Percentiles rank a stretch among this genome's conserved stretches.
phyloP scores from a whole-genome alignment of 192 early-diverging fungal genomes.

The Anaeromyces robustus region DNA sequence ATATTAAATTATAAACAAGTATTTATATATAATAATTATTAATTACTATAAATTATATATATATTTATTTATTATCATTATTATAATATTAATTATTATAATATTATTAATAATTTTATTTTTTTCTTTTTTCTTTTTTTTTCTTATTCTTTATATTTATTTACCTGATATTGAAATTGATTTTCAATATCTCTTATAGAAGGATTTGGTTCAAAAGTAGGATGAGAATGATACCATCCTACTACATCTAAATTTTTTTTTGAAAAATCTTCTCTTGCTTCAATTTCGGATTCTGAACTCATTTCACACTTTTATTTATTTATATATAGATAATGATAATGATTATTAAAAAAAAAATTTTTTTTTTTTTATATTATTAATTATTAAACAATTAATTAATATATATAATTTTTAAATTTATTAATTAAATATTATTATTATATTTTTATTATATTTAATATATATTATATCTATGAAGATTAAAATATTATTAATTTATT shows the following conservation, averaged over 20 bases:
- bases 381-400: too few relatives aligned
- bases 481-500: too few relatives aligned
- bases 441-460: too few relatives aligned
- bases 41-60: too few relatives aligned
- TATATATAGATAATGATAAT: not conserved
- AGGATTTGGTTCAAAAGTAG: conserved; percentile 78
- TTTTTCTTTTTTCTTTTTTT: not conserved
- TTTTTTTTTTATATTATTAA: too few relatives aligned
- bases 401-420: too few relatives aligned
- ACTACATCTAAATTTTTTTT: conserved; percentile 46
- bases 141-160: not conserved
- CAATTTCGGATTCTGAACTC: conserved; percentile 75
- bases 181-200: conserved; percentile 81
- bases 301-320: conserved; percentile 60
- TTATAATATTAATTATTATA: not conserved
- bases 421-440: too few relatives aligned
- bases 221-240: conserved; percentile 96
- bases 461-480: too few relatives aligned
- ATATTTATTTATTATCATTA: not conserved
- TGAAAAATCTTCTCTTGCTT: conserved; percentile 59
- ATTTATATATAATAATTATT: too few relatives aligned
- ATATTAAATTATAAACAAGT: too few relatives aligned
- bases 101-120: not conserved
- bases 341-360: too few relatives aligned
- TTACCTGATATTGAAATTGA: conserved; percentile 71